Base-by-base conservation (phyloP, 805 yeast genomes). In the Kluyveromyces wickerhamii region DNA sequence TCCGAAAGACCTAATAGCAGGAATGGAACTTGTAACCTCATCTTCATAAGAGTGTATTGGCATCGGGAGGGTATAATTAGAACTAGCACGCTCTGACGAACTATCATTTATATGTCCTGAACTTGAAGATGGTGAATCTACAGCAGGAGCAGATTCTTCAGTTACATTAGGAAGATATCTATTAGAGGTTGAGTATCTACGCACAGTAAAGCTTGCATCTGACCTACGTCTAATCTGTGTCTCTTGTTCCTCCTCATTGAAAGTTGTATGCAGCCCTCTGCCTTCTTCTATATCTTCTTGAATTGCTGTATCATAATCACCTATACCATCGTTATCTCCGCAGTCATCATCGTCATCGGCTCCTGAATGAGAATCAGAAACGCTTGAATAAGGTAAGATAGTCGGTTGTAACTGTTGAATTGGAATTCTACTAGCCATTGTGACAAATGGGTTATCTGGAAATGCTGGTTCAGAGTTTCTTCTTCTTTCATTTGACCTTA, bases 301-400 rank as follows among this genome's bases (percentile, higher is more conserved):
- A n/a, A n/a, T n/a, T n/a, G 23, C 23, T 21, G 23, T 9, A 11
- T 21, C 23, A 21, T 21, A 9, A 9, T 15, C n/a, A 10, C 13
- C 27, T 13, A 10, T 11, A 24, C 27, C 7, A 7, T 7, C 27
- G 7, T 7, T 24, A 24, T 24, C 27, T 13, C 15, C 12, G 7
- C 7, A 10, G 7, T n/a, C 13, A 11, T 24, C 27, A 15, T 24
- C 13, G 21, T 12, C 23, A 21, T 30, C 16, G 8, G 18, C 14
- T 12, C 19, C 33, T 30, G 33, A 12, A 8, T 14, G 12, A 11
- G 33, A 22, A 22, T 30, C 33, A 9, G 26, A 30, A 11, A 22
- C 25, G n/a, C 33, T 30, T 7, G 62, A 60, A 26, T 45, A 57
- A 2, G 62, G 62, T 17, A 53, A 33, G 17, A 57, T 44, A 22